Evolutionary conservation across 2,329 filamentous ascomycete species (phyloP), one percentile per base, ranked within the genome.

Genomic region (Nigrograna mackinnonii): DNA sequence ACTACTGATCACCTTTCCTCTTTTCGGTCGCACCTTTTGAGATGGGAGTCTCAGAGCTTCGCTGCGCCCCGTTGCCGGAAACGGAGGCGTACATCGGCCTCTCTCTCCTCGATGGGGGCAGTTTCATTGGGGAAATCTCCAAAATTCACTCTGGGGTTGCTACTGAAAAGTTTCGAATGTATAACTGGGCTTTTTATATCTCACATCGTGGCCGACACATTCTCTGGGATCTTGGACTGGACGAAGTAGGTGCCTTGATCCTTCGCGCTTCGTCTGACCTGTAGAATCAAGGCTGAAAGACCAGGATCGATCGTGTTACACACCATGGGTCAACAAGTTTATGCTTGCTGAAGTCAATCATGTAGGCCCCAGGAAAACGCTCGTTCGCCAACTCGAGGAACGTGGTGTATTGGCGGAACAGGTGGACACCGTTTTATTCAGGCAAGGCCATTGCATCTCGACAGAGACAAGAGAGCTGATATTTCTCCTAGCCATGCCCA

Each of bases 111-210:
- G 62, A 66, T 54, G 62, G 62, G 6, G 62, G 62, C 5, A 66
- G 62, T 28, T 65, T 66, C 35, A 47, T 63, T 5, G 62, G 48
- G 4, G 59, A 65, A 16, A 19, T 55, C 14, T 44, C 46, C 26
- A 57, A 53, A 26, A 38, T 66, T 34, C 62, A 66, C 51, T 55
- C 57, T n/a, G 58, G 55, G 7, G 53, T 55, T 14, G 39, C 32
- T 21, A 56, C 47, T 24, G 55, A 50, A 16, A 58, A 47, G 13
- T 64, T 60, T 49, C 58, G 62, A 22, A 65, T 65, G 62, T 66
- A 66, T 39, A 60, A 66, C 35, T 66, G 62, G 62, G 61, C 62
- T 1, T 66, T 66, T 30, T 54, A 60, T 41, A 54, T 66, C 16
- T 44, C 43, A 6, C 57, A 64, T 41, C 34, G 43, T 3, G 54